Evolutionary conservation across 148 eudicot species (phyloP).

Genomic region (Dianthus caryophyllus): DNA sequence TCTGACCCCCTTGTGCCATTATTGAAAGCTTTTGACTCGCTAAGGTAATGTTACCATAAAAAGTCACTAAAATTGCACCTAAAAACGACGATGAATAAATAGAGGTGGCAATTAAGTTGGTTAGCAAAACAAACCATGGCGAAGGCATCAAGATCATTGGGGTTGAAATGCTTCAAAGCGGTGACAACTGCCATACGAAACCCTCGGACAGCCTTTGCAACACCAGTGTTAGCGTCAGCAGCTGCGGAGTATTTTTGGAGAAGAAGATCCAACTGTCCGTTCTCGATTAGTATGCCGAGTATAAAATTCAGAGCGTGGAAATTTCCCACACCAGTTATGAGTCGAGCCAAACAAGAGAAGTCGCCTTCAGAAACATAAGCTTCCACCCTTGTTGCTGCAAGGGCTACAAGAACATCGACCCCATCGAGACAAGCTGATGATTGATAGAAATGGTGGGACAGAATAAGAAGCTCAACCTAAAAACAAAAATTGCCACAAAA

Average conservation of each 20-base stretch:
- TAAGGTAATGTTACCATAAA: background rate
- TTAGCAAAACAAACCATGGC: constrained; percentile 64
- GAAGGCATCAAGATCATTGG: constrained; percentile 84
- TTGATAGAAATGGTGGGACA: constrained; percentile 98
- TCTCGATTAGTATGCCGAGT: constrained; percentile 89
- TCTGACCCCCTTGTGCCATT: too few relatives aligned
- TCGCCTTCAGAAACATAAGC: constrained; percentile 94
- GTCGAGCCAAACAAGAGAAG: constrained; percentile 91
- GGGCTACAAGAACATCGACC: constrained; percentile 98
- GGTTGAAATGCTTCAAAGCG: constrained; percentile 81
- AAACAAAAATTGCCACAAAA: constrained; percentile 25
- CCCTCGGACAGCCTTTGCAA: constrained; percentile 80
- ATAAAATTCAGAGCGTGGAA: constrained; percentile 91
- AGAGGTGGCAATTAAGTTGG: background rate
- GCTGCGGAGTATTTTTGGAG: constrained; percentile 95
- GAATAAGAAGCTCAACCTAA: constrained; percentile 97
- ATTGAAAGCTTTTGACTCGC: too few relatives aligned
- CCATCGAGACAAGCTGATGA: constrained; percentile 98
- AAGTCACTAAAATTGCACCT: background rate
- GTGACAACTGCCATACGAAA: constrained; percentile 98
- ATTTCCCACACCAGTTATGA: constrained; percentile 96
- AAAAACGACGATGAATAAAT: background rate
- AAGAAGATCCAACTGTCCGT: constrained; percentile 87
- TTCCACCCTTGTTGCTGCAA: constrained; percentile 96
- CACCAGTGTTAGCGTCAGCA: constrained; percentile 72